Evolutionary conservation across 2,329 filamentous ascomycete species (phyloP), one percentile per base, ranked within the genome.

Genomic region (Keithomyces neogunnii): DNA sequence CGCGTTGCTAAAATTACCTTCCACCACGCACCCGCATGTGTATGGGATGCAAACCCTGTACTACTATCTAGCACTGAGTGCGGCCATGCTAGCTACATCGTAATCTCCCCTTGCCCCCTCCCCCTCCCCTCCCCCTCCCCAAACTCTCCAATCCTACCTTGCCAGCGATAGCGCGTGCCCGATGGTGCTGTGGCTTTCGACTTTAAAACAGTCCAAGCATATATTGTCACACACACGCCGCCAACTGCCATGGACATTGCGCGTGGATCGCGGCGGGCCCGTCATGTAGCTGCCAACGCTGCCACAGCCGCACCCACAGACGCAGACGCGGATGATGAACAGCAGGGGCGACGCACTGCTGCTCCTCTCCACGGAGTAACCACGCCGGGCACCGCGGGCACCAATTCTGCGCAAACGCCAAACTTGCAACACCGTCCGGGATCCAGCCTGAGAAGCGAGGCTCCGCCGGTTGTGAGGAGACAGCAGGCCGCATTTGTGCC

Each of bases 181-280:
- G 19, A 19, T 19, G 19, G 19, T 19, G 19, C 19, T 19, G 19
- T 19, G 19, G 19, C 19, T 19, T 19, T 19, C 19, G 19, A 19
- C 19, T 19, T 19, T 19, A 19, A 19, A 19, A 19, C 19, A 19
- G 19, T 19, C 19, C 19, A 19, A 19, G 19, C 19, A 19, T 19
- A 19, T 19, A 19, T 19, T 19, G 19, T 19, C 19, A 71, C 49
- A 53, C 77, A 33, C 73, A 77, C 6, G 33, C 11, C 33, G 11
- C 33, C 33, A 42, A 42, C 3, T 5, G 31, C 19, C 48, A 64
- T 66, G 64, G 62, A 66, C 55, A 58, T 64, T 52, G 50, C 55
- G 48, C 63, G 62, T 49, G 63, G 63, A 50, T 62, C 63, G 38
- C 60, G 64, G 51, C 52, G 63, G 43, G 60, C 63, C 48, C 64